Base-by-base conservation (phyloP, 2,329 filamentous ascomycete genomes). In the Neoarthrinium moseri region DNA sequence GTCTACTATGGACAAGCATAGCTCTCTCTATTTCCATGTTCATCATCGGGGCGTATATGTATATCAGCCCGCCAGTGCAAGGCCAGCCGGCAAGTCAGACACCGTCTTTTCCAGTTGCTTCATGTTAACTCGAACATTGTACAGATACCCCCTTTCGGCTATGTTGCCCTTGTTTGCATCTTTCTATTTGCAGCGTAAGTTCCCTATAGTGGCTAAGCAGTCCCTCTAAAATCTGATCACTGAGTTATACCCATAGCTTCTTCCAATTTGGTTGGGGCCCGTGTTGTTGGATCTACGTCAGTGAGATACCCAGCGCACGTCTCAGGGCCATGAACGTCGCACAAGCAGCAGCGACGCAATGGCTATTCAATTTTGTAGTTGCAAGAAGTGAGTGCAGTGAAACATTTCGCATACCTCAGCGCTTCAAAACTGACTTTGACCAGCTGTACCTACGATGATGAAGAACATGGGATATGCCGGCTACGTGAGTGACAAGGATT, bases 321-420 rank as follows among this genome's bases (percentile, higher is more conserved):
- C 71, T 89, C 6, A 71, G 86, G 45, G 80, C 80, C 15, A 67
- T 85, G 53, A 88, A 87, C 56, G 84, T 89, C 6, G 77, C 84
- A 2, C 71, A 89, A 37, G 84, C 77, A 0, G 84, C 85, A 1
- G 81, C 80, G 2, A 86, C 81, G 0, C 84, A 89, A 57, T 87
- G 84, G 84, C 64, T 89, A 4, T 88, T 89, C 64, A 89, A 89
- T 60, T 86, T 89, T 50, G 78, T 87, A 8, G 81, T 89, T 46
- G 84, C 85, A 2, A 70, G 82, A 32, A 46, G 44, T 42, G 20
- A 22, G 43, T n/a, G n/a, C n/a, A n/a, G n/a, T n/a, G n/a, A n/a
- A n/a, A n/a, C n/a, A n/a, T n/a, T n/a, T n/a, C n/a, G n/a, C n/a
- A n/a, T 21, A 6, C 17, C n/a, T 45, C n/a, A 20, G 11, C 15